Conservation (phyloP, 257 asterid species). For the Solanum virginianum region DNA sequence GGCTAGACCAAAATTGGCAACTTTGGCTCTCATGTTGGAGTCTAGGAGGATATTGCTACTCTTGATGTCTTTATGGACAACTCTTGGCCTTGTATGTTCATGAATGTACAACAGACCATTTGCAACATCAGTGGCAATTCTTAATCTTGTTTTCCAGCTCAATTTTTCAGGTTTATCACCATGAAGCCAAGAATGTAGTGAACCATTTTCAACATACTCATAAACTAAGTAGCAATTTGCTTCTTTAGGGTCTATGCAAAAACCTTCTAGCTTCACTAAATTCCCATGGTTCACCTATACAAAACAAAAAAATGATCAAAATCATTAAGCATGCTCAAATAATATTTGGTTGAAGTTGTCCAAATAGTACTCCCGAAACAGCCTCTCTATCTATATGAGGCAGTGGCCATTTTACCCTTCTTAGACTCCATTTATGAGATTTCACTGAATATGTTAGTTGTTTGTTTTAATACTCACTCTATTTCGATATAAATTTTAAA, state of each 20-base stretch:
- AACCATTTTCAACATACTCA: conserved; percentile 76
- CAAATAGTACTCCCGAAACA: not conserved
- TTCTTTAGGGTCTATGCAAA: conserved; percentile 79
- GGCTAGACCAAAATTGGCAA: conserved; percentile 87
- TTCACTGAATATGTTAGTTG: no score
- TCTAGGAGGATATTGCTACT: conserved; percentile 86
- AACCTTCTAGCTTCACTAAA: conserved; percentile 86
- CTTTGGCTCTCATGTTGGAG: conserved; percentile 80
- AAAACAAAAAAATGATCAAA: not conserved
- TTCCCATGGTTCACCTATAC: conserved; percentile 91
- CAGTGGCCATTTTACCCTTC: no score
- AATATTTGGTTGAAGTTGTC: not conserved
- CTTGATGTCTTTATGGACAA: conserved; percentile 92
- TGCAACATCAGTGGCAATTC: conserved; percentile 72
- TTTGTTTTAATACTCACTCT: no score
- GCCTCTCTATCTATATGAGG: fast-evolving
- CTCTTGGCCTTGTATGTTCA: conserved; percentile 88
- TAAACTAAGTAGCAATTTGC: conserved; percentile 81
- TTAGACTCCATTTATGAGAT: no score
- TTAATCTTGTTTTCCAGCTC: conserved; percentile 68
- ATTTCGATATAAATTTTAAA: not conserved
- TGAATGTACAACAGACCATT: conserved; percentile 93
- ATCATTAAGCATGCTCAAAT: not conserved
- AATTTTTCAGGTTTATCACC: conserved; percentile 28
- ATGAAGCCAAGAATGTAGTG: conserved; percentile 74